A percentile compares a stretch with the other conserved stretches of the same genome.
phyloP scores from a whole-genome alignment of 2,329 filamentous ascomycete genomes.

The Laburnicola sp. region DNA sequence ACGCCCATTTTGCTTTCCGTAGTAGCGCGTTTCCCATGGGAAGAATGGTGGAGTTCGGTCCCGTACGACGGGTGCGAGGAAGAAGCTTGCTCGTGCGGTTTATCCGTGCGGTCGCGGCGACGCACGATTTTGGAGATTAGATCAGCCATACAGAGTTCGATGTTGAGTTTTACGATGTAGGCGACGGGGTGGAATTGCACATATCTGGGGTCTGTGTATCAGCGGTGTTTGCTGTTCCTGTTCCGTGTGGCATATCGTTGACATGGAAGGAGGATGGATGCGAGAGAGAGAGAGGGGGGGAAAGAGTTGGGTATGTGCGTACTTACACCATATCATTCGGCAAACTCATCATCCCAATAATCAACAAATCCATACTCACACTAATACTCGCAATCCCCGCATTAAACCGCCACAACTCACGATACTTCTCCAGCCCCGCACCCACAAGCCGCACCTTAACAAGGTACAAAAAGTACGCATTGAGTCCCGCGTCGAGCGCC shows the following conservation, averaged over 20 bases:
- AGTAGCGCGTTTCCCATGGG: not conserved
- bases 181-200: slow-evolving; percentile 41
- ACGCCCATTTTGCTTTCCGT: not conserved
- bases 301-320: slow-evolving; percentile 1
- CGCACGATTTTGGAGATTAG: slow-evolving; percentile 36
- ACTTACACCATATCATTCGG: slow-evolving; percentile 28
- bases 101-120: slow-evolving; percentile 1
- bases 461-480: slow-evolving; percentile 52
- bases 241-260: not conserved
- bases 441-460: slow-evolving; percentile 37
- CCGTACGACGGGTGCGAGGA: slow-evolving; percentile 7
- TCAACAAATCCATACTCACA: slow-evolving; percentile 41
- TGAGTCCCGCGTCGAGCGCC: slow-evolving; percentile 52
- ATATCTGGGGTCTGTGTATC: slow-evolving; percentile 15
- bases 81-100: slow-evolving; percentile 3
- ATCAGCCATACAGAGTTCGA: slow-evolving; percentile 43
- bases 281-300: not conserved
- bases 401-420: slow-evolving; percentile 39
- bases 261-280: too few species aligned
- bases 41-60: not conserved
- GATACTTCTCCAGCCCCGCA: slow-evolving; percentile 40
- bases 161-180: slow-evolving; percentile 46
- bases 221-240: not conserved
- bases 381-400: slow-evolving; percentile 34
- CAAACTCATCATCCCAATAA: slow-evolving; percentile 36